phyloP scores from a whole-genome alignment of 2,329 filamentous ascomycete species.

The Rachicladosporium sp. region DNA sequence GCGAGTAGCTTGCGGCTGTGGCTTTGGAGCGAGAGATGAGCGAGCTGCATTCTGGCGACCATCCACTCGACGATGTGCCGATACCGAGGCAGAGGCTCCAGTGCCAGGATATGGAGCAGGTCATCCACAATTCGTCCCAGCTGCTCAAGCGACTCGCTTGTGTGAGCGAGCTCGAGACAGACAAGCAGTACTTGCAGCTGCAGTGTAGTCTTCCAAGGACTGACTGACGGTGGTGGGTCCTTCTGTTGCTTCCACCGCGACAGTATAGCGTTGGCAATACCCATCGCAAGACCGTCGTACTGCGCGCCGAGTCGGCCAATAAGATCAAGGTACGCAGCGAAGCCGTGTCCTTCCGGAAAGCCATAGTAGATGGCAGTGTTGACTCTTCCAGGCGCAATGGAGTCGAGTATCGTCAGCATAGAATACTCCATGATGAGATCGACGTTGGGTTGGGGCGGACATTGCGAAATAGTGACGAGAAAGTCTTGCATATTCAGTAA shows the following conservation, averaged over 20 bases:
- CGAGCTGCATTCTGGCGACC: conserved; percentile 30
- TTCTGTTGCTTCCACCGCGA: conserved; percentile 30
- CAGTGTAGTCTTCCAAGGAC: conserved; percentile 36
- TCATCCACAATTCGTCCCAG: conserved; percentile 24
- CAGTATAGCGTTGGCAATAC: conserved; percentile 23
- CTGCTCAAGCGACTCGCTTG: conserved; percentile 7
- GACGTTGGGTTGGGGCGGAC: conserved; percentile 28
- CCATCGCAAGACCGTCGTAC: conserved; percentile 9
- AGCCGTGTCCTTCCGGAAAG: conserved; percentile 29
- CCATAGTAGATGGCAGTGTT: conserved; percentile 34
- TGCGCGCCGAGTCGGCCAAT: conserved; percentile 26
- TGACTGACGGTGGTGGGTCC: conserved; percentile 30
- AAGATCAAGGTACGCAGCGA: conserved; percentile 34
- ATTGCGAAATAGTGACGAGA: conserved; percentile 27
- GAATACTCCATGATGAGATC: conserved; percentile 36
- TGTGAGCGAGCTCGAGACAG: conserved; percentile 23
- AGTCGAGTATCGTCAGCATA: conserved; percentile 21
- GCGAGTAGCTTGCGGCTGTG: conserved; percentile 26
- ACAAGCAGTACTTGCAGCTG: conserved; percentile 36
- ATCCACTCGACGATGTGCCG: conserved; percentile 38
- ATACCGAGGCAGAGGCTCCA: conserved; percentile 37
- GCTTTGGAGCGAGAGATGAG: conserved; percentile 20
- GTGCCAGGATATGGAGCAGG: conserved; percentile 28
- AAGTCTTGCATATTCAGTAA: conserved; percentile 28
- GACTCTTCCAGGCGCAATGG: conserved; percentile 18